These are phyloP conservation scores for Ramularia endophylla DNA, from an alignment of 2,329 filamentous ascomycete genomes.

Conservation along the genomic window DNA sequence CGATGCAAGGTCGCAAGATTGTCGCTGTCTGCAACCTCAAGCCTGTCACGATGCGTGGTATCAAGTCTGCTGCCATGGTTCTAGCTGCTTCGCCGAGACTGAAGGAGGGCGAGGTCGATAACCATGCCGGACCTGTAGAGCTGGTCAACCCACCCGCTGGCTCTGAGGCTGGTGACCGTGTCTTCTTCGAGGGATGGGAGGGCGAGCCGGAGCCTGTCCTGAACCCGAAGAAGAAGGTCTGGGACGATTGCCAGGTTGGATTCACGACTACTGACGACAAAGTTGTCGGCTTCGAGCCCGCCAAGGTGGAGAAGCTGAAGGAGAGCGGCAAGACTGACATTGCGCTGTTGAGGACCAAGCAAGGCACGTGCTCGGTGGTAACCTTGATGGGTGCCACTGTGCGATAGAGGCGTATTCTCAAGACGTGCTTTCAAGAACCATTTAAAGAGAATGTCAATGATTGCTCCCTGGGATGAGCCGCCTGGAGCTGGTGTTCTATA, in stretches of 20 bases:
- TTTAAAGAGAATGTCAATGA: no score
- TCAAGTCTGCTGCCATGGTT: constrained; percentile 81
- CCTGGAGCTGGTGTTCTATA: no score
- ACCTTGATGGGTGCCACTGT: constrained; percentile 75
- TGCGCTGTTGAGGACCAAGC: constrained; percentile 66
- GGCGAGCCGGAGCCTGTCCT: constrained; percentile 88
- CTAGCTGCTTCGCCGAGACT: constrained; percentile 83
- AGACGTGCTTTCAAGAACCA: no score
- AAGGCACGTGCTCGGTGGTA: constrained; percentile 77
- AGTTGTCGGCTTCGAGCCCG: constrained; percentile 82
- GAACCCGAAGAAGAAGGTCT: constrained; percentile 99
- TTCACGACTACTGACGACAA: constrained; percentile 81
- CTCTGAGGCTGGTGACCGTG: constrained; percentile 74
- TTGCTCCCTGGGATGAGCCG: no score
- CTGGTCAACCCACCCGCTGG: constrained; percentile 77
- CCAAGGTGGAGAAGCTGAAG: constrained; percentile 67
- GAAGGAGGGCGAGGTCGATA: constrained; percentile 73
- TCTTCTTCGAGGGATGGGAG: constrained; percentile 92
- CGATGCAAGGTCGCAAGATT: constrained; percentile 96
- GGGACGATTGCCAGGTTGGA: constrained; percentile 93
- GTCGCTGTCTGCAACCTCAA: constrained; percentile 97
- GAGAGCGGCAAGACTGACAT: constrained; percentile 52
- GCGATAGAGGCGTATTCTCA: constrained; percentile 61
- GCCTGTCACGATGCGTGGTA: constrained; percentile 96
- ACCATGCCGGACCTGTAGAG: constrained; percentile 88